phyloP scores from a whole-genome alignment of 768 basidiomycete genomes.

The Kwoniella dendrophila region DNA sequence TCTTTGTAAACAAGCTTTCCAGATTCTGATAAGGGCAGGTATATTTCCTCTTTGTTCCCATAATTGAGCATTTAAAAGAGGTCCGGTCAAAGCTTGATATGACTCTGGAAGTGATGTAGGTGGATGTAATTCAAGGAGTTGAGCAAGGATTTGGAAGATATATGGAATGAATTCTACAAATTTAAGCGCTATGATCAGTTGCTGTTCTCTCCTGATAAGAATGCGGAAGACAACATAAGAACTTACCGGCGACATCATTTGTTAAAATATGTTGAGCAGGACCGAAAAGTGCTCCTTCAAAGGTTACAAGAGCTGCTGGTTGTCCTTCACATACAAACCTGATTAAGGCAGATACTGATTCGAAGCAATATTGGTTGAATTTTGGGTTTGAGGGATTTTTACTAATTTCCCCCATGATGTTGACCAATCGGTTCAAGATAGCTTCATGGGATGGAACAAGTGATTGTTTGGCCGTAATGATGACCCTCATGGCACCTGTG shows the following conservation, averaged over 20 bases:
- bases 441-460: conserved; percentile 70
- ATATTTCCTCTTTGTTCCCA: conserved; percentile 96
- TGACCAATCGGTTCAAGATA: conserved; percentile 72
- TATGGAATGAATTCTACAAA: conserved; percentile 89
- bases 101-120: conserved; percentile 65
- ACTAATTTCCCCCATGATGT: conserved; percentile 81
- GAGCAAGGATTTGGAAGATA: conserved; percentile 92
- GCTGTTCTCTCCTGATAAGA: not conserved
- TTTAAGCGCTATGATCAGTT: not conserved
- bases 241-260: conserved; percentile 87
- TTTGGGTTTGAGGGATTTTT: conserved; percentile 97
- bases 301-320: conserved; percentile 67
- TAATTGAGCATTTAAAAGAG: conserved; percentile 77
- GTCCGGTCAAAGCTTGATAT: conserved; percentile 76
- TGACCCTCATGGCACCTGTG: conserved; percentile 88
- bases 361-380: conserved; percentile 97
- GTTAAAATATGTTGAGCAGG: conserved; percentile 85
- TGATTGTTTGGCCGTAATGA: conserved; percentile 81
- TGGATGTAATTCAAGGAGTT: conserved; percentile 84
- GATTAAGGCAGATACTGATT: conserved; percentile 91
- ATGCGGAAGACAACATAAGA: not conserved
- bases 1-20: conserved; percentile 77
- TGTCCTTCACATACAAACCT: conserved; percentile 81
- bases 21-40: conserved; percentile 84
- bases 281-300: conserved; percentile 79